Evolutionary conservation across 164 flowering plant species (phyloP), one percentile per base, ranked within the genome.

Genomic region (Liriodendron chinense): DNA sequence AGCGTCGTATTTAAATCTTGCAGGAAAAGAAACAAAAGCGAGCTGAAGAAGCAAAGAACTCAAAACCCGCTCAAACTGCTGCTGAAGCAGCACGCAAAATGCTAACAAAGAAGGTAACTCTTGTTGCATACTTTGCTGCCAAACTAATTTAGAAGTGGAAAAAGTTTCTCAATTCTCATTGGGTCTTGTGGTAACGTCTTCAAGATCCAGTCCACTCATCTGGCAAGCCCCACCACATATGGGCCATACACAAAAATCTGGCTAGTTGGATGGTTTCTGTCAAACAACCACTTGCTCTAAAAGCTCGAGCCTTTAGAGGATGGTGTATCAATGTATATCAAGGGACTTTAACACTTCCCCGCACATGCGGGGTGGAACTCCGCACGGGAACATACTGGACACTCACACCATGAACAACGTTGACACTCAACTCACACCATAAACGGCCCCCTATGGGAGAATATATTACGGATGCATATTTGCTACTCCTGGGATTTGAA

Each of bases 41-140:
- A 74, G 91, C 91, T 80, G 85, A 83, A 67, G 93, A 93, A 56
- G 85, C 85, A 23, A 91, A 79, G 72, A 89, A 85, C 78, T 22
- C 79, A 1, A 65, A 71, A 74, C 94, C 94, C 76, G 84, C 94
- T 77, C 84, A 86, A 81, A 89, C 93, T 76, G 89, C 97, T 80
- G 86, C 87, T n/a, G 96, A 94, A 86, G 97, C 98, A 57, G 72
- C 90, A 21, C 85, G 78, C 24, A 86, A 80, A 78, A 84, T 90
- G 90, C 84, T 94, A 53, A 70, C 76, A 43, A 89, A 82, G 72
- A 90, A 89, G 98, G 96, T 90, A 79, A 9, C 48, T 20, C 14
- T 57, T n/a, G 5, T 61, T 64, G 59, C 26, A 1, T 24, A n/a
- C 43, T 21, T 48, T 4, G 28, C 20, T 43, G 18, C 16, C 43